Evolutionary conservation across 2,329 filamentous ascomycete species (phyloP), one percentile per base, ranked within the genome.

Genomic region (Pseudogymnoascus sp.): DNA sequence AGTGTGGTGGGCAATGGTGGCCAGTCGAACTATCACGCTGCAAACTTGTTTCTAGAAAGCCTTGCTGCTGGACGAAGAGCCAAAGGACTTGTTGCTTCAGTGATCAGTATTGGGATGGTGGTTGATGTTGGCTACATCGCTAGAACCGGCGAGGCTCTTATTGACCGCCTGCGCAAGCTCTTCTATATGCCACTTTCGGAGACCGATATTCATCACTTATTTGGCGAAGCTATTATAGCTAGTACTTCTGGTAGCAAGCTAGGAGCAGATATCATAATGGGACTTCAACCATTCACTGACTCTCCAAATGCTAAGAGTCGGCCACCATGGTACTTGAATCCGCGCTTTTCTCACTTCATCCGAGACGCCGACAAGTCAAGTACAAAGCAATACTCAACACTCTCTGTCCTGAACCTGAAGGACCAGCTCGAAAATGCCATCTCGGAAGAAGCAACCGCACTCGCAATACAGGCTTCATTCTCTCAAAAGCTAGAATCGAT

Each of bases 21-120:
- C 1, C 78, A 79, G 61, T 65, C 68, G 7, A 71, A 67, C 21
- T 79, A 79, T 59, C 65, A 69, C 1, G 75, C 76, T 4, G 74
- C 72, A 2, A 77, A 77, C 64, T 61, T 66, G 8, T 79, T 74
- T 65, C 76, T 78, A 73, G 63, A 63, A 9, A 66, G 70, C 13
- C 61, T 77, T 1, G 66, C 68, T 15, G 64, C 63, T 7, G 63
- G 70, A 25, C 67, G 75, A 8, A 66, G 70, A 4, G 58, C 39
- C 17, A 67, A 68, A 10, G 72, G 72, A 5, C 63, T 68, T 6
- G 66, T 66, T 13, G 72, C 60, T 2, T 67, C 65, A 39, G 65
- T 66, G 15, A 67, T 74, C 10, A 63, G 73, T 58, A 68, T 74
- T n/a, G 66, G 66, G 9, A 66, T 65, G 48, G 68, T 70, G 27